Evolutionary conservation across 2,329 filamentous ascomycete genomes (phyloP).

Genomic region (Xylaria sp.): DNA sequence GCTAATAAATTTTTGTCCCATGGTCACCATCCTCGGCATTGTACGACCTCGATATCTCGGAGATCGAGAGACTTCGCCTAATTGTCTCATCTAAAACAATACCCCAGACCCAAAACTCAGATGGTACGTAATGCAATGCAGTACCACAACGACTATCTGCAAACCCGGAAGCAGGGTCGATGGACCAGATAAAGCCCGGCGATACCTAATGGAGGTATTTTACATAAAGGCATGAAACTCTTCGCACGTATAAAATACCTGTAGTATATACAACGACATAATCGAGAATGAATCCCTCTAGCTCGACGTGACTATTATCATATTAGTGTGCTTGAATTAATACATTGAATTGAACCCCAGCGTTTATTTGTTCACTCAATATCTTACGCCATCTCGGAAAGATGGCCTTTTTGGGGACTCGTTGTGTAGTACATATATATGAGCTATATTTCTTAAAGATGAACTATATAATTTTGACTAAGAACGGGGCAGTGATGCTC

Average conservation of each 20-base stretch:
- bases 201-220: neutral
- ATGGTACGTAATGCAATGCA: conserved; percentile 17
- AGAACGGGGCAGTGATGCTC: neutral
- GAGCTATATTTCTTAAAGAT: neutral
- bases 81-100: conserved; percentile 10
- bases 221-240: neutral
- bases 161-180: conserved; percentile 5
- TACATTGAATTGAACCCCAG: too few relatives aligned
- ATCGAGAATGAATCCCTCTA: neutral
- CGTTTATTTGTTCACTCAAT: too few relatives aligned
- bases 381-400: neutral
- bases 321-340: too few relatives aligned
- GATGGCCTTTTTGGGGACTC: neutral
- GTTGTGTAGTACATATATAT: too few relatives aligned
- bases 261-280: neutral
- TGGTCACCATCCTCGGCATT: neutral
- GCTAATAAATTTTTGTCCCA: conserved; percentile 12
- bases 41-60: conserved; percentile 4
- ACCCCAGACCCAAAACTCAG: conserved; percentile 19
- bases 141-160: conserved; percentile 11
- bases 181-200: neutral
- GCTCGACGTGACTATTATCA: neutral
- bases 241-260: neutral
- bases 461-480: neutral
- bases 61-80: conserved; percentile 17